These are phyloP conservation scores for Penicillium alfredii DNA, from an alignment of 495 filamentous ascomycete species.

Conservation along the genomic window DNA sequence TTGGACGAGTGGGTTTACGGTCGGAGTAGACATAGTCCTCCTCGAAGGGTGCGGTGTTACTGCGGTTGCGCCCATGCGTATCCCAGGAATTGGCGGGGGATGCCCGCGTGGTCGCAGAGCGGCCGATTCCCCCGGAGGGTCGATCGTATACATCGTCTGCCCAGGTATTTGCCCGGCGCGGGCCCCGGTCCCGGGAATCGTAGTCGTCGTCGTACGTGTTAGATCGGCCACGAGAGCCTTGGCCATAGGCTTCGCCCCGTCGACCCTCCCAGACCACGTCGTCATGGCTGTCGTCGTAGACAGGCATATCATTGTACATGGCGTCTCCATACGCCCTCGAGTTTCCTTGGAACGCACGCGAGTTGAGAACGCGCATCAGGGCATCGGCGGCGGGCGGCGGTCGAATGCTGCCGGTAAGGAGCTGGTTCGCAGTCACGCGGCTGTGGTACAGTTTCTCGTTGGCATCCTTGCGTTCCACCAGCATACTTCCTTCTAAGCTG, in stretches of 20 bases:
- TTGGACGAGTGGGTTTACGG: constrained; percentile 56
- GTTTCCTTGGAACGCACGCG: constrained; percentile 70
- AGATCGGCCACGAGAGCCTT: constrained; percentile 58
- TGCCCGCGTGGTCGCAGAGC: constrained; percentile 44
- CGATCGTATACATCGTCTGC: constrained; percentile 84
- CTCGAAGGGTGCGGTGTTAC: constrained; percentile 41
- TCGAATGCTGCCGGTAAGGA: constrained; percentile 70
- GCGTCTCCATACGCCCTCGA: constrained; percentile 44
- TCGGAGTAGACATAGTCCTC: constrained; percentile 59
- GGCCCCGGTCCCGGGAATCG: constrained; percentile 59
- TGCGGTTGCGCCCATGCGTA: constrained; percentile 39
- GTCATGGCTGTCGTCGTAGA: constrained; percentile 85
- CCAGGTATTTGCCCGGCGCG: constrained; percentile 75
- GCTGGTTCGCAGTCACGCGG: constrained; percentile 69
- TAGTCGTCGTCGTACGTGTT: constrained; percentile 48
- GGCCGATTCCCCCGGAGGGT: constrained; percentile 41
- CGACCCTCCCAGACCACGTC: constrained; percentile 89
- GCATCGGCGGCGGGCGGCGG: constrained; percentile 79
- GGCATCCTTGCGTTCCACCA: constrained; percentile 91
- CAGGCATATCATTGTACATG: constrained; percentile 93
- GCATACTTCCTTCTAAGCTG: constrained; percentile 81
- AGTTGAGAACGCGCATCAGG: constrained; percentile 76
- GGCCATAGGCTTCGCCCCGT: constrained; percentile 67
- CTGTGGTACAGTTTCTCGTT: constrained; percentile 93
- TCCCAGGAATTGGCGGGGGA: constrained; percentile 47